Percentiles rank a stretch among this genome's conserved stretches.
Conservation (phyloP, 2,329 filamentous ascomycete species). For the Daldinia sp. region DNA sequence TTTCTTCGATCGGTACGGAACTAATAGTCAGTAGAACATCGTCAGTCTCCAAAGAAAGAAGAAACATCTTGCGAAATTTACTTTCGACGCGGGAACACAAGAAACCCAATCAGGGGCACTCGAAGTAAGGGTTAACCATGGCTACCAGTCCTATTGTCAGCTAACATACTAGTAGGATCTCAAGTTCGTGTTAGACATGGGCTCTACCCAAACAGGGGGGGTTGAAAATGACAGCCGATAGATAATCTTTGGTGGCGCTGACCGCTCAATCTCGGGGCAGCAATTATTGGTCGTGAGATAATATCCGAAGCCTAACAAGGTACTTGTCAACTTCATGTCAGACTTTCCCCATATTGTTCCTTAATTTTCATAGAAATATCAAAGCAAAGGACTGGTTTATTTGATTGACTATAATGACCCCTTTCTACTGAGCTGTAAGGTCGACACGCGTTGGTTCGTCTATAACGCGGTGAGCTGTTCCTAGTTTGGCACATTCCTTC, state of each 20-base stretch:
- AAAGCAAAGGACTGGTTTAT: too few species aligned
- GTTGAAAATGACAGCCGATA: neutral
- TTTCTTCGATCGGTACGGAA: neutral
- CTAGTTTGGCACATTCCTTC: too few species aligned
- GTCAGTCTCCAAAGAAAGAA: constrained; percentile 24
- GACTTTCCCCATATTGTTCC: neutral
- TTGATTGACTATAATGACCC: too few species aligned
- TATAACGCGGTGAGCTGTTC: neutral
- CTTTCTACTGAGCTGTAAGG: too few species aligned
- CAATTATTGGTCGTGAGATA: neutral
- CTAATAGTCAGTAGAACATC: constrained; percentile 22
- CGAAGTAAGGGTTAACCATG: neutral
- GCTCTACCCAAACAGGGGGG: neutral
- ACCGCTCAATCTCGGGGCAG: neutral
- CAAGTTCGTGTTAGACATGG: constrained; percentile 4
- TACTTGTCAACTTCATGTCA: neutral
- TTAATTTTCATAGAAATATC: neutral
- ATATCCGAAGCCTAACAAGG: neutral
- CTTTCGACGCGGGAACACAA: constrained; percentile 3
- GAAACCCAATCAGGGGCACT: neutral
- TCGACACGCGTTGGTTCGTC: too few species aligned
- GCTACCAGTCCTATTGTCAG: neutral
- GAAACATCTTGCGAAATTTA: constrained; percentile 22
- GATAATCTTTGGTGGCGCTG: neutral
- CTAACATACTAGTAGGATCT: constrained; percentile 17